Percentiles rank a stretch among this genome's conserved stretches.
phyloP scores from a whole-genome alignment of 225 moss, liverwort and hornwort genomes.

The Pseudoscleropodium purum region DNA sequence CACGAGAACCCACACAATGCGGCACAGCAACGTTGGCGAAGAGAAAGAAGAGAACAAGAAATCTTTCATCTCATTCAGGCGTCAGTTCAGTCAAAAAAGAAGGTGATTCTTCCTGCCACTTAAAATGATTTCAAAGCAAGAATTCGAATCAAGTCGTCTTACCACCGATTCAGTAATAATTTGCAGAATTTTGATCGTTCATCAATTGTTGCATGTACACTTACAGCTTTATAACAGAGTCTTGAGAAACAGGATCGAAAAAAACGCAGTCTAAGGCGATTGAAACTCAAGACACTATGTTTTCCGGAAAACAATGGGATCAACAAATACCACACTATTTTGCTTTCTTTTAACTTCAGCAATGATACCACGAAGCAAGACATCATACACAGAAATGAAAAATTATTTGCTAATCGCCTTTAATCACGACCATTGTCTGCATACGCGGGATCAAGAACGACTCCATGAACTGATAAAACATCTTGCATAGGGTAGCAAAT shows the following conservation, averaged over 20 bases:
- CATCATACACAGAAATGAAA: neutral
- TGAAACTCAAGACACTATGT: neutral
- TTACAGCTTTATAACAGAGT: neutral
- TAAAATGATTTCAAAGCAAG: no score
- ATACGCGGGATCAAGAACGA: neutral
- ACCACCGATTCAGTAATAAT: neutral
- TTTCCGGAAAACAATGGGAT: neutral
- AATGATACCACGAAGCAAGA: neutral
- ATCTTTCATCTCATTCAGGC: neutral
- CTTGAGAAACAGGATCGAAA: neutral
- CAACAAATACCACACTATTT: neutral
- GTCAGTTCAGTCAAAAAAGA: neutral
- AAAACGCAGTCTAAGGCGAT: neutral
- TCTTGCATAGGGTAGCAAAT: neutral
- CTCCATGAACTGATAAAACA: neutral
- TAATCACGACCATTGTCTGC: neutral
- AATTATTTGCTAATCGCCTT: neutral
- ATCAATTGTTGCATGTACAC: neutral
- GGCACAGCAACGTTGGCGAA: neutral
- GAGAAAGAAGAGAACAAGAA: neutral
- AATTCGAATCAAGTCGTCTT: no score
- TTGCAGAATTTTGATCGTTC: neutral
- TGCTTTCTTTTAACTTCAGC: neutral
- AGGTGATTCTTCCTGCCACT: neutral
- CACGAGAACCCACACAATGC: neutral